These are phyloP conservation scores for Neurospora sp. DNA, from an alignment of 495 filamentous ascomycete genomes.

Conservation along the genomic window DNA sequence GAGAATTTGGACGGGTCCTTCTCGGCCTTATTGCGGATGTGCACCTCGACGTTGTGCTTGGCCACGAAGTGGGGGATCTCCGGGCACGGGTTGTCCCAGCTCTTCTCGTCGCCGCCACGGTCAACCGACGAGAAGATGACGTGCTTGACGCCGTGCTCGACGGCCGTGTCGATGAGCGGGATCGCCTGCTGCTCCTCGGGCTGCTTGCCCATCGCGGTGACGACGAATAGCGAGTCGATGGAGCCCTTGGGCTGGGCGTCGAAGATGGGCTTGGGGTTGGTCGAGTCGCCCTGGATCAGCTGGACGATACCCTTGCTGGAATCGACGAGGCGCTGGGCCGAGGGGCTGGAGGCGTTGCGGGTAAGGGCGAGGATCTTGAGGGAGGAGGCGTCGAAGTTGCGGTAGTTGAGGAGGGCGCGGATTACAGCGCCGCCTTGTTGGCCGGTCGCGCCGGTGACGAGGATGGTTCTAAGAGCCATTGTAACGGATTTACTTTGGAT, in stretches of 20 bases:
- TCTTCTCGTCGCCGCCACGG: constrained; percentile 47
- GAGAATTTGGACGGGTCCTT: constrained; percentile 21
- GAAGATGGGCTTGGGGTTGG: constrained; percentile 45
- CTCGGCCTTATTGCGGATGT: constrained; percentile 38
- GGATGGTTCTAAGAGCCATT: constrained; percentile 17
- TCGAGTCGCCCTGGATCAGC: constrained; percentile 48
- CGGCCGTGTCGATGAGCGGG: constrained; percentile 46
- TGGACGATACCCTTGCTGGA: constrained; percentile 28
- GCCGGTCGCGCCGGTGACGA: constrained; percentile 60
- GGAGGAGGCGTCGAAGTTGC: constrained; percentile 12
- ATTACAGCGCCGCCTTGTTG: constrained; percentile 60
- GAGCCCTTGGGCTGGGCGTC: constrained; percentile 30
- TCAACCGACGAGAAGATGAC: constrained; percentile 63
- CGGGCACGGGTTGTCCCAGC: constrained; percentile 43
- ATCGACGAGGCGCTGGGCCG: constrained; percentile 40
- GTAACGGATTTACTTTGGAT: not conserved
- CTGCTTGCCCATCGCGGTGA: constrained; percentile 30
- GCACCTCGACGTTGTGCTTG: constrained; percentile 57
- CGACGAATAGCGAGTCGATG: constrained; percentile 40
- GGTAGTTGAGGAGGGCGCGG: constrained; percentile 40
- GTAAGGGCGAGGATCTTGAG: constrained; percentile 63
- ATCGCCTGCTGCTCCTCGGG: constrained; percentile 54
- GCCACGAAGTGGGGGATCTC: constrained; percentile 50
- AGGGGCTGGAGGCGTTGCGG: constrained; percentile 43
- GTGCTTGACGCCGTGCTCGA: constrained; percentile 35